Conservation (phyloP, 305 asterid genomes). For the Fraxinus baroniana region DNA sequence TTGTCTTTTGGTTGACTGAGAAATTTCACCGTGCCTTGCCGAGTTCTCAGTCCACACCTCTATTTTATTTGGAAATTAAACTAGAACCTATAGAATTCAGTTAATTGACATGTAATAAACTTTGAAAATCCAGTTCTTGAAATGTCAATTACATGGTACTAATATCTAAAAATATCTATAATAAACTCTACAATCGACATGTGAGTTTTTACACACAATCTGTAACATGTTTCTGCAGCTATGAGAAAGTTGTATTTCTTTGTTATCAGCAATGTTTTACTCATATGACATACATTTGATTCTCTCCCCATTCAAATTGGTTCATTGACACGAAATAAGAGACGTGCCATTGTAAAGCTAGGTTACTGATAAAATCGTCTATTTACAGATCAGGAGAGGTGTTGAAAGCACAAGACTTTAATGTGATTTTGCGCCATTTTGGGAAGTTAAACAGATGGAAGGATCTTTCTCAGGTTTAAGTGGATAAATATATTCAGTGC, state of each 20-base stretch:
- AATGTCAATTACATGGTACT: background rate
- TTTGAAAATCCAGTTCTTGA: background rate
- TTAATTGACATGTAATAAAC: background rate
- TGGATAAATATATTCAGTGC: conserved; percentile 21
- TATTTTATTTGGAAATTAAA: background rate
- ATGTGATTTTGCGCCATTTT: conserved; percentile 75
- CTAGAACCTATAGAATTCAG: background rate
- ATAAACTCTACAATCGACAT: background rate
- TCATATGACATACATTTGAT: background rate
- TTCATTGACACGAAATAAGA: background rate
- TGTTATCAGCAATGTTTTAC: background rate
- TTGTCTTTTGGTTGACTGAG: background rate
- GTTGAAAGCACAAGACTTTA: conserved; percentile 70
- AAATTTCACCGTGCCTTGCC: background rate
- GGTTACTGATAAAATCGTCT: conserved; percentile 23
- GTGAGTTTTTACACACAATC: conserved; percentile 10
- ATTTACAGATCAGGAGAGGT: conserved; percentile 64
- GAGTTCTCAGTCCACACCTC: background rate
- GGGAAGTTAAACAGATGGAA: conserved; percentile 65
- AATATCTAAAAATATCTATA: background rate
- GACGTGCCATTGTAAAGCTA: background rate
- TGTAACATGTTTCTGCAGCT: conserved; percentile 7
- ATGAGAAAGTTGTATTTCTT: background rate
- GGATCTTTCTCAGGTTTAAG: conserved; percentile 74
- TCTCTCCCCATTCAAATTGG: background rate